A percentile compares a stretch with the other conserved stretches of the same genome.
Conservation (phyloP, 2,329 filamentous ascomycete species). For the Nothomitra cinnamomea region DNA sequence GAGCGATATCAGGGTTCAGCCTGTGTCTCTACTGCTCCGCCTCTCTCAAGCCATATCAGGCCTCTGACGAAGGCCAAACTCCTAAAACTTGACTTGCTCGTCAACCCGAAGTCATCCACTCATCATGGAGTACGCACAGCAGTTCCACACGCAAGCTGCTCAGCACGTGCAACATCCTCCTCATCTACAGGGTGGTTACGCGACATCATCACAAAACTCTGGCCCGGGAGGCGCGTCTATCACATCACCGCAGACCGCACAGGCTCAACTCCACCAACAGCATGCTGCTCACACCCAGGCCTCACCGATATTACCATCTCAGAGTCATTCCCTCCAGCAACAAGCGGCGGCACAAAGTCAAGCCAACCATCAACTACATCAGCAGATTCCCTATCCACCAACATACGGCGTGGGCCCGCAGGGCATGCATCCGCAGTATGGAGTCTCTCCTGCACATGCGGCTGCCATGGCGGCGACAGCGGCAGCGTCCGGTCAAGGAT, state of each 20-base stretch:
- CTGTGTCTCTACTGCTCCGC: slow-evolving; percentile 1
- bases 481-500: slow-evolving; percentile 68
- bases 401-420: slow-evolving; percentile 57
- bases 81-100: neutral
- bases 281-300: slow-evolving; percentile 42
- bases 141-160: slow-evolving; percentile 9
- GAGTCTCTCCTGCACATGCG: slow-evolving; percentile 67
- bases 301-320: slow-evolving; percentile 65
- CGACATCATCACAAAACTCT: slow-evolving; percentile 11
- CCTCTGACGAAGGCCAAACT: neutral
- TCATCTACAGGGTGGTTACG: slow-evolving; percentile 12
- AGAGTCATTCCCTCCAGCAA: slow-evolving; percentile 37
- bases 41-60: neutral
- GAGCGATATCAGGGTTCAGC: neutral
- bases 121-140: slow-evolving; percentile 16
- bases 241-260: slow-evolving; percentile 12
- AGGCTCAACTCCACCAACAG: slow-evolving; percentile 46
- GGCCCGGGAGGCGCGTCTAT: slow-evolving; percentile 11
- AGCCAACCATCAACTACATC: slow-evolving; percentile 38
- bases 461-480: slow-evolving; percentile 87
- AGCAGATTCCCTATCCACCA: slow-evolving; percentile 67
- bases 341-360: slow-evolving; percentile 46
- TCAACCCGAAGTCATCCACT: slow-evolving; percentile 1
- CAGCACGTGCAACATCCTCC: slow-evolving; percentile 7
- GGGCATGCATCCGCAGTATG: slow-evolving; percentile 57